These are phyloP conservation scores for Diaporthe citri DNA, from an alignment of 2,329 filamentous ascomycete genomes.

Conservation along the genomic window DNA sequence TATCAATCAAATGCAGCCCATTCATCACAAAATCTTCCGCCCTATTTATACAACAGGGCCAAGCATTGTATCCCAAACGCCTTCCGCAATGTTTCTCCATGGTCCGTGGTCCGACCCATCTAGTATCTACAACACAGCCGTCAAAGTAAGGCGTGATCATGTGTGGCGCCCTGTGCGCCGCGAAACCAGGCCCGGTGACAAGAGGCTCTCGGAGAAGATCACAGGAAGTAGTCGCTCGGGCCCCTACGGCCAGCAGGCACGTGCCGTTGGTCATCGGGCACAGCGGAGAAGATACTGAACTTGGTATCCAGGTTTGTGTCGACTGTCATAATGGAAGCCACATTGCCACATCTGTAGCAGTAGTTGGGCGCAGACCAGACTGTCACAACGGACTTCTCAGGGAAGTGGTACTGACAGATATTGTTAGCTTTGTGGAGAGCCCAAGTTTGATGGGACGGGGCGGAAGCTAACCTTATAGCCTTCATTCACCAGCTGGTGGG, in stretches of 20 bases:
- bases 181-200: neutral
- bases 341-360: constrained; percentile 94
- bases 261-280: constrained; percentile 86
- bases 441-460: neutral
- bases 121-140: constrained; percentile 37
- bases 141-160: constrained; percentile 24
- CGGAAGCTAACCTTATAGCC: constrained; percentile 84
- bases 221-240: constrained; percentile 79
- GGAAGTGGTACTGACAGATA: constrained; percentile 82
- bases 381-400: constrained; percentile 94
- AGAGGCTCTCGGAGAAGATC: constrained; percentile 42
- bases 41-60: constrained; percentile 39
- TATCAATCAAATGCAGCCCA: constrained; percentile 41
- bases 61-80: constrained; percentile 40
- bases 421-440: constrained; percentile 45
- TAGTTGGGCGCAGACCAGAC: constrained; percentile 99
- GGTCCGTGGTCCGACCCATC: constrained; percentile 33
- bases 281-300: constrained; percentile 92
- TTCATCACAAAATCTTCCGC: constrained; percentile 36
- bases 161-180: neutral
- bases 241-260: constrained; percentile 79
- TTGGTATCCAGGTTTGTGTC: constrained; percentile 86
- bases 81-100: constrained; percentile 40
- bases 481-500: constrained; percentile 98
- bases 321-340: constrained; percentile 96